Evolutionary conservation across 148 eudicot species (phyloP).

Genomic region (Pharnaceum exiguum): DNA sequence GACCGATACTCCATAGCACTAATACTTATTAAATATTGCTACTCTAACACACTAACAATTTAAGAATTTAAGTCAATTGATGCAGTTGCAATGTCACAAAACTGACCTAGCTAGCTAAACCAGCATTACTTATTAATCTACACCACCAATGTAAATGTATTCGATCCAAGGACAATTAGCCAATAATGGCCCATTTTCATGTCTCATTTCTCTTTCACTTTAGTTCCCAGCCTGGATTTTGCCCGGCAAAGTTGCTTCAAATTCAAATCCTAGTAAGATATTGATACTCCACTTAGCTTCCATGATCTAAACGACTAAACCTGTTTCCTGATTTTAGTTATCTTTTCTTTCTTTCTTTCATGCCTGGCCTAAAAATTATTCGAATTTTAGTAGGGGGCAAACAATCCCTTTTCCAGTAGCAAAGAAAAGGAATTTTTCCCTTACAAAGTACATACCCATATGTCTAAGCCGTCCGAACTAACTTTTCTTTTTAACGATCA

Average conservation of each 20-base stretch:
- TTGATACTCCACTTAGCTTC: slow-evolving; percentile 19
- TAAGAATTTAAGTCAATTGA: too few relatives aligned
- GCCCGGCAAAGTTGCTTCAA: slow-evolving; percentile 42
- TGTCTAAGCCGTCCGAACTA: slow-evolving; percentile 38
- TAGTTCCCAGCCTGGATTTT: neutral
- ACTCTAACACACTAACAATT: too few relatives aligned
- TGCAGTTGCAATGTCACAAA: too few relatives aligned
- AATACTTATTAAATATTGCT: too few relatives aligned
- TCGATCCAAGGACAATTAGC: too few relatives aligned
- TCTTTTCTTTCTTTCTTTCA: neutral
- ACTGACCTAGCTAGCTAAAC: too few relatives aligned
- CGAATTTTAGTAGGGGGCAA: neutral
- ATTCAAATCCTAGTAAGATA: slow-evolving; percentile 30
- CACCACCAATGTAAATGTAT: too few relatives aligned
- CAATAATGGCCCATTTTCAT: too few relatives aligned
- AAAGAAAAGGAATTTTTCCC: slow-evolving; percentile 15
- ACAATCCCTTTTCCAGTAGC: slow-evolving; percentile 16
- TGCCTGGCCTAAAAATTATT: slow-evolving; percentile 5
- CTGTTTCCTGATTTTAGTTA: neutral
- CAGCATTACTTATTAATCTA: too few relatives aligned
- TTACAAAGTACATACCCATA: slow-evolving; percentile 2
- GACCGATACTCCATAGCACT: too few relatives aligned
- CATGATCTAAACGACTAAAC: slow-evolving; percentile 9
- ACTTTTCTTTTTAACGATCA: slow-evolving; percentile 24
- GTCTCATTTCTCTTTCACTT: too few relatives aligned